Percentiles rank a stretch among this genome's conserved stretches.
phyloP scores from a whole-genome alignment of 2,329 filamentous ascomycete species.

The Claviceps quebecensis region DNA sequence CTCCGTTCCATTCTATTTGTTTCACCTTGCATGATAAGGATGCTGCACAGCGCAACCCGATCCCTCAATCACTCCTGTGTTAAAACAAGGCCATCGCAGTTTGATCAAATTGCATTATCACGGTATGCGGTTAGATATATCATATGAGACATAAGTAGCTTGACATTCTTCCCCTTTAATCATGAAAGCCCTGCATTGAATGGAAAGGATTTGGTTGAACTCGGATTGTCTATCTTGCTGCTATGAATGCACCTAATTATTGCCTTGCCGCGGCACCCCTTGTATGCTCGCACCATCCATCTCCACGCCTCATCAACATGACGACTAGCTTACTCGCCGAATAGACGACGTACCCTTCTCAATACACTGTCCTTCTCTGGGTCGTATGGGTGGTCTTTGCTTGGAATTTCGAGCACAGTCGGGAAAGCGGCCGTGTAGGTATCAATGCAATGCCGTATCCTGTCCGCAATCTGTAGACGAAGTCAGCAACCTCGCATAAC shows the following conservation, averaged over 20 bases:
- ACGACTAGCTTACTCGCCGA: conserved; percentile 44
- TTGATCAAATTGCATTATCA: too few species aligned
- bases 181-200: not conserved
- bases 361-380: conserved; percentile 97
- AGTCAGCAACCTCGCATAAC: not conserved
- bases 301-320: too few species aligned
- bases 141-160: not conserved
- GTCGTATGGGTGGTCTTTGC: conserved; percentile 97
- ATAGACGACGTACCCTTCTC: conserved; percentile 59
- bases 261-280: not conserved
- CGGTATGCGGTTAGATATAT: not conserved
- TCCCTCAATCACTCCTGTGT: too few species aligned
- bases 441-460: conserved; percentile 82
- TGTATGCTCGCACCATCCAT: not conserved
- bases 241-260: not conserved
- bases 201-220: not conserved
- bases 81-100: too few species aligned
- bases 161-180: not conserved
- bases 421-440: conserved; percentile 90
- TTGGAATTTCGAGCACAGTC: conserved; percentile 90
- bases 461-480: conserved; percentile 63
- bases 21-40: too few species aligned
- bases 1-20: too few species aligned
- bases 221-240: not conserved
- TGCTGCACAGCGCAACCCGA: too few species aligned